Conservation (phyloP, 2,329 filamentous ascomycete genomes). For the Paracoccidioides brasiliensis region DNA sequence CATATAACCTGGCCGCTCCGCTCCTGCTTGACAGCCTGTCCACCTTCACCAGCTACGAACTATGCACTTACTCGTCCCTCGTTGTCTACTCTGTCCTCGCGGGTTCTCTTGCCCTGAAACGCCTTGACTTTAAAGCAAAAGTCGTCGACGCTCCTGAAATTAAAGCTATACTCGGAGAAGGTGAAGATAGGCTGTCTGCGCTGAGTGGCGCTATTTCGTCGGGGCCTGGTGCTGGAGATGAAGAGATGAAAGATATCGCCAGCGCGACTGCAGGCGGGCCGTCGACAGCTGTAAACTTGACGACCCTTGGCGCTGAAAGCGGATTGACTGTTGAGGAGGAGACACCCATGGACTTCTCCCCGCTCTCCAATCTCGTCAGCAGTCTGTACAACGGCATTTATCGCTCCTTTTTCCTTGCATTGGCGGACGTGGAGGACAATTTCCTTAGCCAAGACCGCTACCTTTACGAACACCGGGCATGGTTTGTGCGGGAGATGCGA, state of each 20-base stretch:
- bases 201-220: constrained; percentile 69
- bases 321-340: constrained; percentile 63
- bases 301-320: constrained; percentile 57
- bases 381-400: constrained; percentile 92
- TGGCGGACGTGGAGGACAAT: constrained; percentile 80
- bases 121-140: constrained; percentile 97
- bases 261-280: constrained; percentile 39
- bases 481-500: constrained; percentile 98
- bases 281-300: constrained; percentile 73
- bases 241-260: constrained; percentile 51
- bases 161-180: constrained; percentile 85
- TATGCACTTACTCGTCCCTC: constrained; percentile 89
- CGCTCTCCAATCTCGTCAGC: constrained; percentile 74
- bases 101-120: constrained; percentile 85
- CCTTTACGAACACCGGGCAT: constrained; percentile 85
- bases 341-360: constrained; percentile 73
- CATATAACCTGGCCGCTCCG: constrained; percentile 78
- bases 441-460: constrained; percentile 93
- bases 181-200: constrained; percentile 74
- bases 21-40: constrained; percentile 92
- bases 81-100: constrained; percentile 94
- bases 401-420: constrained; percentile 79
- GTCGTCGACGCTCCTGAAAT: constrained; percentile 98
- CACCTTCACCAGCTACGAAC: constrained; percentile 96
- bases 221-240: constrained; percentile 63